Evolutionary conservation across 1,284 basidiomycete species (phyloP).

Genomic region (Trametes versicolor): DNA sequence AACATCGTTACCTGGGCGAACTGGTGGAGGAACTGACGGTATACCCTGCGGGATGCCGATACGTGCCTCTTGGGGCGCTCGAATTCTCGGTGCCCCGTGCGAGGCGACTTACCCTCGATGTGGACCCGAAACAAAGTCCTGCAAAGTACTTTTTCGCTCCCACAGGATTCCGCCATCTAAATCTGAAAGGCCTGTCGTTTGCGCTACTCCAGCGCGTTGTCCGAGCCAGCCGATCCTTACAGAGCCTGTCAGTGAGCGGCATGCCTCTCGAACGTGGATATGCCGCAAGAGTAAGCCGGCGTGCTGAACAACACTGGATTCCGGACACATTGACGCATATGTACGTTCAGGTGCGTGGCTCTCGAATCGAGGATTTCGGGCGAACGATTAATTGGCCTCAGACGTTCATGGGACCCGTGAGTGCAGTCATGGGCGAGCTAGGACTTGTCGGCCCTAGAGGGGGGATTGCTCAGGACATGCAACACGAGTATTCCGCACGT

Average conservation of each 20-base stretch:
- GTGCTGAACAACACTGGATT: not conserved
- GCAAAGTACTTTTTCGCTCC: not conserved
- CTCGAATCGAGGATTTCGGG: not conserved
- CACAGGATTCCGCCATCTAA: not conserved
- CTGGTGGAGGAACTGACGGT: constrained; percentile 12
- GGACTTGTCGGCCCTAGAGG: too few species aligned
- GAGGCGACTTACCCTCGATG: not conserved
- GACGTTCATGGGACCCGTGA: not conserved
- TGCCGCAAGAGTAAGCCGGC: not conserved
- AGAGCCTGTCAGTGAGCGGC: not conserved
- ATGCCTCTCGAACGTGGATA: not conserved
- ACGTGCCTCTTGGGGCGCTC: constrained; percentile 6
- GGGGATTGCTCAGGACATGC: too few species aligned
- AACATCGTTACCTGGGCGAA: not conserved
- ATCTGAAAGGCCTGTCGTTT: not conserved
- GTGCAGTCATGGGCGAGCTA: not conserved
- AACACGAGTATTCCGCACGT: too few species aligned
- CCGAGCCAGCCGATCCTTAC: not conserved
- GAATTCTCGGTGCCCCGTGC: not conserved
- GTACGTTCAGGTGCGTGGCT: not conserved
- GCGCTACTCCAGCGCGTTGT: not conserved
- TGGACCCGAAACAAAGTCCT: constrained; percentile 1
- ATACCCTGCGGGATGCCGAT: not conserved
- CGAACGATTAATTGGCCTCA: not conserved
- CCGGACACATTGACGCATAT: not conserved